phyloP scores from a whole-genome alignment of 192 early-diverging fungal species.

The Coemansia sp. region DNA sequence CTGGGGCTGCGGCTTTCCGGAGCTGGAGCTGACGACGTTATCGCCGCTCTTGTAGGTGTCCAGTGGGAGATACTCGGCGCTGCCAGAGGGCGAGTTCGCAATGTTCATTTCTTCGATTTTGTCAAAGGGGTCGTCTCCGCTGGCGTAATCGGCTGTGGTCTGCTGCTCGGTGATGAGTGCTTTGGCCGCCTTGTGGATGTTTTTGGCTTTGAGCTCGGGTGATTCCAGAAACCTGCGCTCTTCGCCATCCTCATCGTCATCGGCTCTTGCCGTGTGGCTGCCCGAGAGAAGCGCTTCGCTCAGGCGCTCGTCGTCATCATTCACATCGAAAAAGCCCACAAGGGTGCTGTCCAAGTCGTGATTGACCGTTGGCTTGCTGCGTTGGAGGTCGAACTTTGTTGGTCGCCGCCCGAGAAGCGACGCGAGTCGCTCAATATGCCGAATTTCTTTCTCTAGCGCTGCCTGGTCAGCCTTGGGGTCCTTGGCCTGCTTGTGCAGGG shows the following conservation, averaged over 20 bases:
- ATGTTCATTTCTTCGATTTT: slow-evolving; percentile 45
- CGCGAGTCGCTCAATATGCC: slow-evolving; percentile 42
- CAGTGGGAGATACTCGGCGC: slow-evolving; percentile 49
- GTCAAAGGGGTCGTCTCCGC: slow-evolving; percentile 43
- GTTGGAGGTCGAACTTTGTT: slow-evolving; percentile 42
- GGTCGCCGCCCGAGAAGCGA: slow-evolving; percentile 48
- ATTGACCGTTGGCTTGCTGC: slow-evolving; percentile 30
- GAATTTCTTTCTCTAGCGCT: slow-evolving; percentile 49
- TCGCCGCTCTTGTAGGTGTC: slow-evolving; percentile 24
- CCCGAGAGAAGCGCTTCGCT: slow-evolving; percentile 37
- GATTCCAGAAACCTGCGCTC: slow-evolving; percentile 2
- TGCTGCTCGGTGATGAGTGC: slow-evolving; percentile 38
- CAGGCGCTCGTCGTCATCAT: slow-evolving; percentile 41
- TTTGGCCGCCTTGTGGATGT: slow-evolving; percentile 26
- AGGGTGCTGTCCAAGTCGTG: slow-evolving; percentile 45
- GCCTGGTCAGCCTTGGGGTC: slow-evolving; percentile 49
- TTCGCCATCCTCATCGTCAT: background rate
- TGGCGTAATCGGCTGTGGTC: slow-evolving; percentile 11
- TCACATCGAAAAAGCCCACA: slow-evolving; percentile 43
- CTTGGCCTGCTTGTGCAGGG: slow-evolving; percentile 42
- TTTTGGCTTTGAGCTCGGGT: slow-evolving; percentile 39
- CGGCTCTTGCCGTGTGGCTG: slow-evolving; percentile 5
- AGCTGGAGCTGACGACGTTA: background rate
- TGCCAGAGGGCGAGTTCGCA: slow-evolving; percentile 30
- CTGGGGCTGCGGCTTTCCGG: background rate